Conservation (phyloP, 169 alveolate species). For the Cryptosporidium muris region DNA sequence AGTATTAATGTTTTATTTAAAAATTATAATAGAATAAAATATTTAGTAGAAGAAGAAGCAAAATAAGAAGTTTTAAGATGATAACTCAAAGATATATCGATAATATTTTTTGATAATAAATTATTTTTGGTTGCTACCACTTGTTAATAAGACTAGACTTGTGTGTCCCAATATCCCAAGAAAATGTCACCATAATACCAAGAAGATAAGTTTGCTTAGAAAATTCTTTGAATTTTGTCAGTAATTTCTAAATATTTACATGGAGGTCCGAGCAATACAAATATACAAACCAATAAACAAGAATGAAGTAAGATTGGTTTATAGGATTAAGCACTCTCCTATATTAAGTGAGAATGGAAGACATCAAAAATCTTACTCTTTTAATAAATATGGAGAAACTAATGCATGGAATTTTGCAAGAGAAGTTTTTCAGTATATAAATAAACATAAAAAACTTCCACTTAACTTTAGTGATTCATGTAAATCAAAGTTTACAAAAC, state of each 20-base stretch:
- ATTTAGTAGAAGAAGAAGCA: no score
- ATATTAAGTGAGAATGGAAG: conserved; percentile 68
- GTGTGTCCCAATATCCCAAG: no score
- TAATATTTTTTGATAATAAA: no score
- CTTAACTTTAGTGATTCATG: conserved; percentile 66
- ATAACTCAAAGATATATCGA: no score
- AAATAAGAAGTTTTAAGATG: no score
- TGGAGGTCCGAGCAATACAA: conserved; percentile 72
- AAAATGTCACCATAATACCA: no score
- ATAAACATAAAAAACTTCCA: conserved; percentile 36
- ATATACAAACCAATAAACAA: conserved; percentile 68
- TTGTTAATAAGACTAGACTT: no score
- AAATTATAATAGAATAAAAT: no score
- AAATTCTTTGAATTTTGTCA: conserved; percentile 1
- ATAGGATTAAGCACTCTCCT: conserved; percentile 46
- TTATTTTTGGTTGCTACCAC: no score
- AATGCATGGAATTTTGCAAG: conserved; percentile 71
- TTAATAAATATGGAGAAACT: conserved; percentile 54
- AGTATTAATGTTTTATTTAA: no score
- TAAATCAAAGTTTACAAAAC: conserved; percentile 39
- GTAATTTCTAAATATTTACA: conserved; percentile 14
- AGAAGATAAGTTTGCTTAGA: background rate
- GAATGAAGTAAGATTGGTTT: conserved; percentile 64
- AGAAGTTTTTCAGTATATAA: conserved; percentile 54
- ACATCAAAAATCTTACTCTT: conserved; percentile 69